Percentiles rank a stretch among this genome's conserved stretches.
phyloP scores from a whole-genome alignment of 192 early-diverging fungal species.

The Backusella psychrophila region DNA sequence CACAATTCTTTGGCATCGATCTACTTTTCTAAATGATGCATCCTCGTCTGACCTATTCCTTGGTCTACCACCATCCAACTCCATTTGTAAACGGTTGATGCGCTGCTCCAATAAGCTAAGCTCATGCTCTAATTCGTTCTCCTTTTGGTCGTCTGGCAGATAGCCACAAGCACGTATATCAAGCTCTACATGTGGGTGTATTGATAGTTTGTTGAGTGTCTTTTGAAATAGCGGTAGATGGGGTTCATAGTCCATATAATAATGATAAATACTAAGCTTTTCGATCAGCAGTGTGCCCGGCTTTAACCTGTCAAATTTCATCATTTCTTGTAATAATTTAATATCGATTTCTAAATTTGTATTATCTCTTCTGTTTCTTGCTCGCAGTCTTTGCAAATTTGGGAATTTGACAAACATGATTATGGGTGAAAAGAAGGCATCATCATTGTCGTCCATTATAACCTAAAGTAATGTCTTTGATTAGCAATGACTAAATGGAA shows the following conservation, averaged over 20 bases:
- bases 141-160: slow-evolving; percentile 21
- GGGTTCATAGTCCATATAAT: slow-evolving; percentile 43
- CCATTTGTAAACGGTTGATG: not conserved
- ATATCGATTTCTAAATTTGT: slow-evolving; percentile 41
- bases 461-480: slow-evolving; percentile 23
- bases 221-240: slow-evolving; percentile 17
- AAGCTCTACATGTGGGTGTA: slow-evolving; percentile 12
- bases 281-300: slow-evolving; percentile 31
- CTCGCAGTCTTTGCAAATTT: slow-evolving; percentile 33
- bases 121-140: not conserved
- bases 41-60: not conserved
- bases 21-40: not conserved
- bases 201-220: slow-evolving; percentile 23
- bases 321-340: slow-evolving; percentile 40
- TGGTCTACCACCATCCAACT: not conserved
- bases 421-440: slow-evolving; percentile 43
- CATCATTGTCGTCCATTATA: slow-evolving; percentile 48
- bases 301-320: slow-evolving; percentile 32
- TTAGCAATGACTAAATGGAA: not conserved
- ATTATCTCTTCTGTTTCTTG: slow-evolving; percentile 38
- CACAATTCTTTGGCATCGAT: slow-evolving; percentile 34
- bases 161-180: slow-evolving; percentile 36
- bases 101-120: not conserved
- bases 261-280: slow-evolving; percentile 40
- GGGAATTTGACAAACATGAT: slow-evolving; percentile 56